These are phyloP conservation scores for Saccharomyces hybrid DNA, from an alignment of 1,139 yeast species.

Conservation along the genomic window DNA sequence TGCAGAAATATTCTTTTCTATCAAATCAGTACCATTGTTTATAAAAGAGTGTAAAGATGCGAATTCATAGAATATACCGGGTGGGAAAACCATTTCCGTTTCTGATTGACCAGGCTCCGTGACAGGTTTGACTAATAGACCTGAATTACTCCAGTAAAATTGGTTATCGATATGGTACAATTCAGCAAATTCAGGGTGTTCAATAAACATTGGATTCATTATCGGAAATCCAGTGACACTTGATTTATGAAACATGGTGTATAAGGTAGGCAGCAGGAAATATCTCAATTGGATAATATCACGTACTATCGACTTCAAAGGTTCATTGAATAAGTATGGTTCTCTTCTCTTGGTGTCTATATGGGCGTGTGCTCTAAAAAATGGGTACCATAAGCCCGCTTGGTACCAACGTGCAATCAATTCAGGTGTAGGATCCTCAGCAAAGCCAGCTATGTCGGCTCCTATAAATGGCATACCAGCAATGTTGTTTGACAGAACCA, in stretches of 20 bases:
- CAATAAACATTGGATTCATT: constrained; percentile 68
- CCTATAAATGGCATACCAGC: constrained; percentile 93
- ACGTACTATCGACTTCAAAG: constrained; percentile 58
- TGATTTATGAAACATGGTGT: constrained; percentile 71
- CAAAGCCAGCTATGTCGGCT: constrained; percentile 96
- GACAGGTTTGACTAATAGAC: constrained; percentile 77
- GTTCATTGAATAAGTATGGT: constrained; percentile 81
- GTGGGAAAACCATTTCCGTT: constrained; percentile 56
- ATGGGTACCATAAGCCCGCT: constrained; percentile 92
- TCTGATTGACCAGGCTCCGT: constrained; percentile 46
- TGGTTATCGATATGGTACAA: constrained; percentile 67
- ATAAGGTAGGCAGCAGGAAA: constrained; percentile 65
- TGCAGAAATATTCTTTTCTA: constrained; percentile 34
- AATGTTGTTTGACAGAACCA: constrained; percentile 73
- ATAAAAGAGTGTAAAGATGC: constrained; percentile 35
- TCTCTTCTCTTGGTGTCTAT: constrained; percentile 88
- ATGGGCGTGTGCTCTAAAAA: constrained; percentile 94
- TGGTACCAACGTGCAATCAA: constrained; percentile 90
- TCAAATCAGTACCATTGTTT: constrained; percentile 18
- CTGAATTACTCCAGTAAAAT: constrained; percentile 68
- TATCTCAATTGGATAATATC: constrained; percentile 71
- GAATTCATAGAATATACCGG: constrained; percentile 43
- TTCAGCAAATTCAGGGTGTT: constrained; percentile 44
- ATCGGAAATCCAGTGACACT: constrained; percentile 61
- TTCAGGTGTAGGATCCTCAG: constrained; percentile 80